Evolutionary conservation across 768 basidiomycete genomes (phyloP), one percentile per base, ranked within the genome.

Genomic region (Exsudoporus frostii): DNA sequence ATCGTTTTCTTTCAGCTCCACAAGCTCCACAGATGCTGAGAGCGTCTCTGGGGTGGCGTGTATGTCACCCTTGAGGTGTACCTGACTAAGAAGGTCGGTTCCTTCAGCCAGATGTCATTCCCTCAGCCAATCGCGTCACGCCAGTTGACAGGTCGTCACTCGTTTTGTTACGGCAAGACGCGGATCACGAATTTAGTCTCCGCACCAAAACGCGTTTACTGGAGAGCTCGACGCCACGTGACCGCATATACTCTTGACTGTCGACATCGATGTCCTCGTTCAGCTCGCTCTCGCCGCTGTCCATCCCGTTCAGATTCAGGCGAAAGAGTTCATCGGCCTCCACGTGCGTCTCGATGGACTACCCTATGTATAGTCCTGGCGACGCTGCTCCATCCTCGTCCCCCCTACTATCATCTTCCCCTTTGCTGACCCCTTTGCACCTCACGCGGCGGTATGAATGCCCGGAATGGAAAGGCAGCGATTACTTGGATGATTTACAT

Each of bases 191-290:
- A 15, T 69, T 69, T 13, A 55, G 55, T 65, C 68, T 69, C 68
- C 68, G 68, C 63, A 17, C 51, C 45, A 71, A 69, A 71, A 64
- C 68, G 68, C 70, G 68, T 71, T 69, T 55, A 69, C 58, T 51
- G 13, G 37, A 43, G 20, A 41, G 54, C 53, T 51, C 22, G 51
- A 20, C 22, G 1, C 34, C 70, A 71, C 68, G 68, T 69, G 68
- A 69, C 59, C 54, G 53, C 64, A 70, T 69, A 66, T 48, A 50
- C 53, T 57, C 59, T 67, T 62, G 46, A 29, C 58, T 22, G 43
- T 45, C 56, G 59, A 71, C 68, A 39, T 55, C 67, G 51, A 69
- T 69, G 67, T 62, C 57, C 50, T 62, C 58, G 11, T 46, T 41
- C 40, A 25, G 39, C 48, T 49, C 48, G 17, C 22, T 45, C 25